Evolutionary conservation across 2,329 filamentous ascomycete species (phyloP), one percentile per base, ranked within the genome.

Genomic region (Neophaeococcomyces aloes): DNA sequence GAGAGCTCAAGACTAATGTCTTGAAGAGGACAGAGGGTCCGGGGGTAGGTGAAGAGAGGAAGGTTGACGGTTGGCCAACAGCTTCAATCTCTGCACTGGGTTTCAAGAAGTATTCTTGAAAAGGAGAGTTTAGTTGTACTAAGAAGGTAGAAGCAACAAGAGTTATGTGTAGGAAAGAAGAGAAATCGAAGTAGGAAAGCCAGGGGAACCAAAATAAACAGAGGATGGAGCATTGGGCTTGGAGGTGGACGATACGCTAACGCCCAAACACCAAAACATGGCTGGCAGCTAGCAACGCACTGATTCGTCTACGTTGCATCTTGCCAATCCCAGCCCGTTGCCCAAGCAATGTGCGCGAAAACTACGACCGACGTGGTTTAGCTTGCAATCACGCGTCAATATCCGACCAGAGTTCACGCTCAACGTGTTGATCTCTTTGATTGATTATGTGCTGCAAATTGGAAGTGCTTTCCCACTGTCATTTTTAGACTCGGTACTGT

Each of bases 1-100:
- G 54, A 56, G 54, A 56, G 53, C 41, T 53, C 51, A 55, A 55
- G 53, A 56, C 52, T 56, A 42, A 29, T 14, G 46, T 44, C 31
- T 42, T 48, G 32, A 46, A 45, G 13, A 15, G 29, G 19, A 19
- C 32, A 35, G 18, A 21, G 47, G 44, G 35, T 47, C 49, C n/a
- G 29, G 38, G 43, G 46, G 44, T 25, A 25, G 31, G 40, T 33
- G 13, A 25, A 18, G 27, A 32, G 44, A 18, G 35, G 38, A 38
- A 38, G 38, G 32, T 21, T 27, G 39, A 42, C 38, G 29, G 37
- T 6, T 30, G 25, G 29, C 30, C 37, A 41, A 29, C 38, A 27
- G 23, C 34, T 42, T 42, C 39, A 7, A 27, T 34, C 39, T 42
- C 39, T 15, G 31, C 39, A 42, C 30, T 11, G 39, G 35, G 15